These are phyloP conservation scores for Pisolithus marmoratus DNA, from an alignment of 768 basidiomycete species.

Conservation along the genomic window DNA sequence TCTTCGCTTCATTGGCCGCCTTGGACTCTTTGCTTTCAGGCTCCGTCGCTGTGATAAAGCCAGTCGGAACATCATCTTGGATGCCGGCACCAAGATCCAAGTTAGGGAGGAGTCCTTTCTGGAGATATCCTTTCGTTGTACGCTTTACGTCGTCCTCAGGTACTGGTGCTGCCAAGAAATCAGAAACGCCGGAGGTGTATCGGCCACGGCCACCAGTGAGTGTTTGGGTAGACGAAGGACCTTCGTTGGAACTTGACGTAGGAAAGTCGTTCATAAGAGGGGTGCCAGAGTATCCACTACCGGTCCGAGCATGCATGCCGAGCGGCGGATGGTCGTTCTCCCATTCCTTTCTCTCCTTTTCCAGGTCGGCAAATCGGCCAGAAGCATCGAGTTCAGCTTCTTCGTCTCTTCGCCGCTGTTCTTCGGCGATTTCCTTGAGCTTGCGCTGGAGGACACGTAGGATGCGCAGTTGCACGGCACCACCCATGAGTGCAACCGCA, in stretches of 20 bases:
- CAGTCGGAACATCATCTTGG: slow-evolving; percentile 66
- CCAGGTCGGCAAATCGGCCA: slow-evolving; percentile 55
- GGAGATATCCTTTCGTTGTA: slow-evolving; percentile 46
- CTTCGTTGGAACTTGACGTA: slow-evolving; percentile 42
- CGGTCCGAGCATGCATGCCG: slow-evolving; percentile 52
- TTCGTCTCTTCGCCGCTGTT: slow-evolving; percentile 64
- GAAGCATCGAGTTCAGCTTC: slow-evolving; percentile 75
- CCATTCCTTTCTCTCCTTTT: slow-evolving; percentile 77
- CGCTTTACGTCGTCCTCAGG: slow-evolving; percentile 58
- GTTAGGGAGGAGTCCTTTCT: slow-evolving; percentile 52
- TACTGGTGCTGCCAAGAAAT: slow-evolving; percentile 59
- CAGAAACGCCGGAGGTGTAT: slow-evolving; percentile 63
- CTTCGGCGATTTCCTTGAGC: slow-evolving; percentile 72
- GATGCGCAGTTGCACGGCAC: slow-evolving; percentile 86
- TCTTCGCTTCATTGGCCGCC: slow-evolving; percentile 28
- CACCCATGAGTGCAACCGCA: slow-evolving; percentile 79
- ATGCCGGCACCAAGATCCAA: slow-evolving; percentile 74
- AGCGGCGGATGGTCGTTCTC: slow-evolving; percentile 76
- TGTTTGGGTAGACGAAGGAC: slow-evolving; percentile 40
- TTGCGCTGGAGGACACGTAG: slow-evolving; percentile 75
- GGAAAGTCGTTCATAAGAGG: slow-evolving; percentile 66
- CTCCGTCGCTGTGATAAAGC: slow-evolving; percentile 52
- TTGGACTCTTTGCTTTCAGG: slow-evolving; percentile 16
- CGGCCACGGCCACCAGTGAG: slow-evolving; percentile 51
- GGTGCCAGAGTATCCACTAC: slow-evolving; percentile 57